Base-by-base conservation (phyloP, 495 filamentous ascomycete genomes). In the Oidiodendron maius region DNA sequence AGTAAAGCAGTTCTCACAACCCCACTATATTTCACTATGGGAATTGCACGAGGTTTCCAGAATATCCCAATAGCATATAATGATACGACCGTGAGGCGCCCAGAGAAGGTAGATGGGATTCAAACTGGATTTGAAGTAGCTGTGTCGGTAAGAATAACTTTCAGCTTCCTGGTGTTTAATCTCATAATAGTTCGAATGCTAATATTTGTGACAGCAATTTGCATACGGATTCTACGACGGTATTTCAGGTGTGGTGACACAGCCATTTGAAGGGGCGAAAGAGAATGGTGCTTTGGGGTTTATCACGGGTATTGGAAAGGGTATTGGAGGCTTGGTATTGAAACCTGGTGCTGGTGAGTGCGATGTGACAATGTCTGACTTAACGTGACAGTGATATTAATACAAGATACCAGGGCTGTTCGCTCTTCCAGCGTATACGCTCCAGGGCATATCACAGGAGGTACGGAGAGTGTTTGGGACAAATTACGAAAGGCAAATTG, bases 11-110 rank as follows among this genome's bases (percentile, higher is more conserved):
- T 76, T 17, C 64, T 89, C 44, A 76, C 81, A 62, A 78, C 83
- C 0, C 88, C 87, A 0, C 81, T 88, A 63, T 86, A 91, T 52
- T 76, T 91, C 46, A 81, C 83, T 11, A 67, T 91, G 34, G 81
- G 79, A 10, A 57, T 93, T 0, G 80, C 89, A 0, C 86, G 81
- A 62, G 89, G 89, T 8, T 93, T 93, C 51, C 84, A 91, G 60
- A 93, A 91, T 55, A 79, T 78, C 1, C 86, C 87, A 0, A 82
- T 76, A 42, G 62, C 91, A 2, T 91, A 90, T 47, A 78, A 86
- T 25, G 86, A 88, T 50, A 74, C 80, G 1, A 87, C 73, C 34
- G 80, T 93, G 2, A 74, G 78, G 15, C 71, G 74, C 12, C 64
- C 66, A 0, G 80, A 86, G 34, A 86, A 82, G 48, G 83, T 95